phyloP scores from a whole-genome alignment of 2,329 filamentous ascomycete genomes.

The Penicillium sp. region DNA sequence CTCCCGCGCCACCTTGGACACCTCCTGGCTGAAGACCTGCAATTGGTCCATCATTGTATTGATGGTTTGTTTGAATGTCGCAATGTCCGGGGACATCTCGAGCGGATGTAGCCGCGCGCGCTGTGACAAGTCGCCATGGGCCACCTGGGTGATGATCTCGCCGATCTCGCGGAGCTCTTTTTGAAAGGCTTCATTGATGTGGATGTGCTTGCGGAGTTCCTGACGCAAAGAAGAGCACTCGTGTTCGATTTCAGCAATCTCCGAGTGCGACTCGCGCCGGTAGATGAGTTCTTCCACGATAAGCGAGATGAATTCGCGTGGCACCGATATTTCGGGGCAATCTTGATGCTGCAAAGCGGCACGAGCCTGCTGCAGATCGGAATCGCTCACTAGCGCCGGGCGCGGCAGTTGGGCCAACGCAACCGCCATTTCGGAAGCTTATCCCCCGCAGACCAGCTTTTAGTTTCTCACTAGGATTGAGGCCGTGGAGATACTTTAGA shows the following conservation, averaged over 20 bases:
- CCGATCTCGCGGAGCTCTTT: constrained; percentile 23
- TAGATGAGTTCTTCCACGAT: constrained; percentile 22
- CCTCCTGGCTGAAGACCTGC: constrained; percentile 71
- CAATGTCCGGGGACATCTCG: constrained; percentile 22
- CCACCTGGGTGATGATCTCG: constrained; percentile 24
- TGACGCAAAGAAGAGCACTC: constrained; percentile 19
- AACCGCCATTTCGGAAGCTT: constrained; percentile 7
- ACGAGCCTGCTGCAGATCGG: constrained; percentile 19
- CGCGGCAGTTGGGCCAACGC: constrained; percentile 13
- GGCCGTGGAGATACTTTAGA: too few relatives aligned
- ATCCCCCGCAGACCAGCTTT: too few relatives aligned
- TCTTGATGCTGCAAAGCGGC: constrained; percentile 20
- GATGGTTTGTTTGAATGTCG: constrained; percentile 62
- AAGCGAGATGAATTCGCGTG: constrained; percentile 19
- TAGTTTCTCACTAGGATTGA: too few relatives aligned
- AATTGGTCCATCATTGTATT: constrained; percentile 82
- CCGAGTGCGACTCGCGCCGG: constrained; percentile 18
- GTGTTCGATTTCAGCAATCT: constrained; percentile 16
- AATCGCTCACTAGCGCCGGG: constrained; percentile 16
- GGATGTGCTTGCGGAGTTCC: constrained; percentile 21
- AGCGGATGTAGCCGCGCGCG: constrained; percentile 19
- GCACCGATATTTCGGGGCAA: constrained; percentile 16
- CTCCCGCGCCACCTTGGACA: constrained; percentile 71
- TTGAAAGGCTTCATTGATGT: constrained; percentile 26
- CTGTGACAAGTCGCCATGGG: constrained; percentile 21